These are phyloP conservation scores for Erythrophleum fordii DNA, from an alignment of 306 rosid species.

Conservation along the genomic window DNA sequence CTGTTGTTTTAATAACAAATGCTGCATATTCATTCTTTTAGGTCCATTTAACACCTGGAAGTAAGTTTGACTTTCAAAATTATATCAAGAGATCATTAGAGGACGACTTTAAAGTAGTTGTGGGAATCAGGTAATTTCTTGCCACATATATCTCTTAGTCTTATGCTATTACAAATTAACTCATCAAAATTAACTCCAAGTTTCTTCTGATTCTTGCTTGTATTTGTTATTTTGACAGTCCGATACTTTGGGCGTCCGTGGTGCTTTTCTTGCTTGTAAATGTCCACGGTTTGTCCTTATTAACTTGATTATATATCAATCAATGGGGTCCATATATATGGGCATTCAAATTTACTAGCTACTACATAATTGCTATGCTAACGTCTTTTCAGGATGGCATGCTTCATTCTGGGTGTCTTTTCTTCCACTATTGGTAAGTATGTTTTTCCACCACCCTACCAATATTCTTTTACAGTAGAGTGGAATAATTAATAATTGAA, in stretches of 20 bases:
- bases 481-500: background rate
- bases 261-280: slow-evolving; percentile 84
- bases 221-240: slow-evolving; percentile 63
- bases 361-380: background rate
- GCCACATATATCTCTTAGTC: background rate
- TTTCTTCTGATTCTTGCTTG: slow-evolving; percentile 34
- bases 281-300: slow-evolving; percentile 71
- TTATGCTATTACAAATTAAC: background rate
- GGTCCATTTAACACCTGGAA: slow-evolving; percentile 97
- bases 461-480: background rate
- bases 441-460: background rate
- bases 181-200: slow-evolving; percentile 3
- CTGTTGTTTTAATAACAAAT: background rate
- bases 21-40: slow-evolving; percentile 28
- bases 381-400: slow-evolving; percentile 71
- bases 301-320: background rate
- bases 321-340: background rate
- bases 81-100: slow-evolving; percentile 93
- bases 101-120: slow-evolving; percentile 98
- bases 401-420: slow-evolving; percentile 68
- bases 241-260: slow-evolving; percentile 85
- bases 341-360: background rate
- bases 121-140: slow-evolving; percentile 78
- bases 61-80: slow-evolving; percentile 93
- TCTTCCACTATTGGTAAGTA: slow-evolving; percentile 67